These are phyloP conservation scores for Collybia nuda DNA, from an alignment of 768 basidiomycete genomes.

Conservation along the genomic window DNA sequence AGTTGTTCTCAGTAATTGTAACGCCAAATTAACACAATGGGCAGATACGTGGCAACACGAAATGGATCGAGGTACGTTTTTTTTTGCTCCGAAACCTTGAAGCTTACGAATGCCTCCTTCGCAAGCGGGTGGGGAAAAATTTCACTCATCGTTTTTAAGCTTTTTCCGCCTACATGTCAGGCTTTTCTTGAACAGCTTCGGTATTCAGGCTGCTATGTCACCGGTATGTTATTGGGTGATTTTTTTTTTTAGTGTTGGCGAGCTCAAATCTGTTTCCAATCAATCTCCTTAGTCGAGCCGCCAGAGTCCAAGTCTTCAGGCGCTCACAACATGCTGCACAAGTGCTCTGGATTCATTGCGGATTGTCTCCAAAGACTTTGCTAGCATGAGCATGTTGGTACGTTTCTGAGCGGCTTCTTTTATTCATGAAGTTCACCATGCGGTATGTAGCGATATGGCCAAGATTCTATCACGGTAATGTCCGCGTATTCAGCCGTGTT, in stretches of 20 bases:
- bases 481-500: conserved; percentile 85
- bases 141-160: conserved; percentile 73
- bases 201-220: conserved; percentile 62
- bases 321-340: conserved; percentile 69
- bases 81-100: background rate
- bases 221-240: conserved; percentile 39
- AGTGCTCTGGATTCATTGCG: conserved; percentile 71
- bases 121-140: conserved; percentile 68
- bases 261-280: conserved; percentile 9
- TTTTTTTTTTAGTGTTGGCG: background rate
- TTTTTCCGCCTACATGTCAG: conserved; percentile 79
- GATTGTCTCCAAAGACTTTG: conserved; percentile 75
- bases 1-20: conserved; percentile 68
- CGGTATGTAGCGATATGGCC: conserved; percentile 66
- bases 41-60: conserved; percentile 68
- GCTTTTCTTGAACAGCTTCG: conserved; percentile 84
- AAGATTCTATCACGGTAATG: conserved; percentile 85
- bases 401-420: conserved; percentile 18
- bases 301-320: conserved; percentile 61
- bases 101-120: conserved; percentile 8
- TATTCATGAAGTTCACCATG: background rate
- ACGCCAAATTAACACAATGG: conserved; percentile 73
- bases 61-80: conserved; percentile 61
- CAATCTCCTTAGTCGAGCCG: conserved; percentile 46
- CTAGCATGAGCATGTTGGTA: conserved; percentile 72